Percentiles rank a stretch among this genome's conserved stretches.
Conservation (phyloP, 768 basidiomycete genomes). For the Asterophora parasitica region DNA sequence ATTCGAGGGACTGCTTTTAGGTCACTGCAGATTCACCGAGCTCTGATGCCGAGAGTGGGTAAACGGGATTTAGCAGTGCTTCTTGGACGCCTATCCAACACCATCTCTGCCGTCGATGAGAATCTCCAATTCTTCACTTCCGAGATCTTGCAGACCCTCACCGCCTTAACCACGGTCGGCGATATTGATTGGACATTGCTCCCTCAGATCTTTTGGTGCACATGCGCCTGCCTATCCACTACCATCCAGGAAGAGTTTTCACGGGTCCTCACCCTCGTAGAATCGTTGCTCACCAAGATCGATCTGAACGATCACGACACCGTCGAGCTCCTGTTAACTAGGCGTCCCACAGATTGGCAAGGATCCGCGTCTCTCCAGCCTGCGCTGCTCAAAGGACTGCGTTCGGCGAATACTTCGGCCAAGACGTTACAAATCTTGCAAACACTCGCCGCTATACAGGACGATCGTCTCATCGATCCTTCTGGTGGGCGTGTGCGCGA, state of each 20-base stretch:
- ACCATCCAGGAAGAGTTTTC: slow-evolving; percentile 78
- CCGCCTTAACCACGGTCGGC: slow-evolving; percentile 49
- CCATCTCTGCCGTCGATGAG: slow-evolving; percentile 69
- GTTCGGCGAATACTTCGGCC: slow-evolving; percentile 67
- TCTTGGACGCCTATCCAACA: slow-evolving; percentile 79
- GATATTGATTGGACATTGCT: slow-evolving; percentile 59
- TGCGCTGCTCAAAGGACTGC: slow-evolving; percentile 68
- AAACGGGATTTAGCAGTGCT: slow-evolving; percentile 72
- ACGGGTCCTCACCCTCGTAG: slow-evolving; percentile 61
- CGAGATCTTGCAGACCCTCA: slow-evolving; percentile 77
- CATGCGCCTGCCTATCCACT: slow-evolving; percentile 76
- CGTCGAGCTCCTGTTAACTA: slow-evolving; percentile 62
- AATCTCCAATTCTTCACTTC: slow-evolving; percentile 80
- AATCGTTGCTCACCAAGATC: slow-evolving; percentile 58
- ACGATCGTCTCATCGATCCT: slow-evolving; percentile 65
- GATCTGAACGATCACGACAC: slow-evolving; percentile 68
- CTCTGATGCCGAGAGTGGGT: slow-evolving; percentile 67
- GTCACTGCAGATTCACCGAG: slow-evolving; percentile 86
- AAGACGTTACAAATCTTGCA: slow-evolving; percentile 67
- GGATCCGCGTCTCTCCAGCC: slow-evolving; percentile 62
- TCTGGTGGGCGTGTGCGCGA: slow-evolving; percentile 73
- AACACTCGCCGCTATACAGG: slow-evolving; percentile 53
- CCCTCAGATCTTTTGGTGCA: slow-evolving; percentile 87
- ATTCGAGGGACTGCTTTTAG: slow-evolving; percentile 83
- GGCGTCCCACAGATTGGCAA: slow-evolving; percentile 69